A percentile compares a stretch with the other conserved stretches of the same genome.
Conservation (phyloP, 2,329 filamentous ascomycete species). For the Malbranchea cinnamomea region DNA sequence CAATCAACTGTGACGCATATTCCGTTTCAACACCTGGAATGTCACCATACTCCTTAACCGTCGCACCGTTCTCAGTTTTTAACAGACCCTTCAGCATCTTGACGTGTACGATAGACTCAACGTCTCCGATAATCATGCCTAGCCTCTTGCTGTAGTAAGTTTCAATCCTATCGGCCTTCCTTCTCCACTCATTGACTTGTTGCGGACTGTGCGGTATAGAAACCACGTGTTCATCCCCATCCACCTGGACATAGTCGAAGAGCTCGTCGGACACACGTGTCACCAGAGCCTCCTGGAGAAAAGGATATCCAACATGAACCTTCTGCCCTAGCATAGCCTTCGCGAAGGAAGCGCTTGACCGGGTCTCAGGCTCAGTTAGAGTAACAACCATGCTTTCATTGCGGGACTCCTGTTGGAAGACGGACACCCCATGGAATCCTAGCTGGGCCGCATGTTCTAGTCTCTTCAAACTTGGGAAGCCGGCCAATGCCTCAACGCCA, state of each 20-base stretch:
- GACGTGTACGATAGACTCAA: slow-evolving; percentile 82
- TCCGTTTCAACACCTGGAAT: slow-evolving; percentile 76
- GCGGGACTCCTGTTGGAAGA: slow-evolving; percentile 89
- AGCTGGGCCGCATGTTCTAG: slow-evolving; percentile 69
- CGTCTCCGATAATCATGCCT: slow-evolving; percentile 69
- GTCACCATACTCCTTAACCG: slow-evolving; percentile 80
- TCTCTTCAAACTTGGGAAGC: slow-evolving; percentile 81
- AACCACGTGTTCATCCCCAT: slow-evolving; percentile 49
- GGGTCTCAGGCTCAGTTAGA: slow-evolving; percentile 56
- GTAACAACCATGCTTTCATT: slow-evolving; percentile 95
- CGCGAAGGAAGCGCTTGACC: slow-evolving; percentile 56
- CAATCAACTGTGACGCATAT: slow-evolving; percentile 80
- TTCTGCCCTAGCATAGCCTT: slow-evolving; percentile 68
- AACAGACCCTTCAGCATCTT: slow-evolving; percentile 83
- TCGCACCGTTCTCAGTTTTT: slow-evolving; percentile 81
- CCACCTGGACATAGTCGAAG: slow-evolving; percentile 66
- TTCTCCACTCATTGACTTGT: slow-evolving; percentile 71
- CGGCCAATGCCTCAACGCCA: slow-evolving; percentile 69
- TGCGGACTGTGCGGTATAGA: slow-evolving; percentile 56
- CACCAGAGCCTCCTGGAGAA: slow-evolving; percentile 85
- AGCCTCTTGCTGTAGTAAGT: slow-evolving; percentile 79
- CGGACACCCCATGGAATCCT: slow-evolving; percentile 77
- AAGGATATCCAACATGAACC: slow-evolving; percentile 87
- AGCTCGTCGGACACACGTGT: slow-evolving; percentile 81
- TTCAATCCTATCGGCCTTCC: slow-evolving; percentile 72